Evolutionary conservation across 2,329 filamentous ascomycete species (phyloP), one percentile per base, ranked within the genome.

Genomic region (Aspergillus puulaauensis): DNA sequence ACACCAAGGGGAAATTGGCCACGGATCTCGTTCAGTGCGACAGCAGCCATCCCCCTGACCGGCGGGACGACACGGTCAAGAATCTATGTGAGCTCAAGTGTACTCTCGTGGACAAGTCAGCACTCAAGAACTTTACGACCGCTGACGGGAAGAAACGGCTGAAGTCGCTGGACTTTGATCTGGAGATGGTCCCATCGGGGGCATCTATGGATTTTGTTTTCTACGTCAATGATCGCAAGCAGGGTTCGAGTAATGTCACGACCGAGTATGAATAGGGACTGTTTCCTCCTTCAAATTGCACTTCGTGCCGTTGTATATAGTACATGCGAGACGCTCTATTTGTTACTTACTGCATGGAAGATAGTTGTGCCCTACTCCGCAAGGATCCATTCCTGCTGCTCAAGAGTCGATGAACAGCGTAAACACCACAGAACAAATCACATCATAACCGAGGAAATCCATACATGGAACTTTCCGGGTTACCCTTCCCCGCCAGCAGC

Each of bases 111-210:
- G 33, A 33, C 7, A 52, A 33, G 27, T 19, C 35, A 15, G 7
- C 23, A 3, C 48, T 56, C 3, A 31, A 40, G 1, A 47, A 51
- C n/a, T 52, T 45, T 41, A 35, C 6, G 4, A 27, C 39, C n/a
- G 19, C 47, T 1, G 23, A 47, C 40, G 45, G 19, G 17, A 41
- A 33, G 4, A 41, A 14, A 8, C 23, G 39, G 17, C 45, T 54
- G 39, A 54, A 54, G 21, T 49, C 50, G 39, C 39, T 58, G 45
- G 15, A 14, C 5, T 50, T 49, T 31, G 39, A 45, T 45, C 17
- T 54, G 45, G 56, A 54, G 44, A 58, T 54, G 45, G 46, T 54
- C n/a, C 45, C 56, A 2, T 39, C 21, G 17, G 50, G 56, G 8
- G 56, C 50, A 24, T 23, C 50, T 7, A 23, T 43, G 24, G 17